A percentile compares a stretch with the other conserved stretches of the same genome.
Evolutionary conservation across 371 early-diverging fungal genomes (phyloP).

Genomic region (Rhizopus microsporus): DNA sequence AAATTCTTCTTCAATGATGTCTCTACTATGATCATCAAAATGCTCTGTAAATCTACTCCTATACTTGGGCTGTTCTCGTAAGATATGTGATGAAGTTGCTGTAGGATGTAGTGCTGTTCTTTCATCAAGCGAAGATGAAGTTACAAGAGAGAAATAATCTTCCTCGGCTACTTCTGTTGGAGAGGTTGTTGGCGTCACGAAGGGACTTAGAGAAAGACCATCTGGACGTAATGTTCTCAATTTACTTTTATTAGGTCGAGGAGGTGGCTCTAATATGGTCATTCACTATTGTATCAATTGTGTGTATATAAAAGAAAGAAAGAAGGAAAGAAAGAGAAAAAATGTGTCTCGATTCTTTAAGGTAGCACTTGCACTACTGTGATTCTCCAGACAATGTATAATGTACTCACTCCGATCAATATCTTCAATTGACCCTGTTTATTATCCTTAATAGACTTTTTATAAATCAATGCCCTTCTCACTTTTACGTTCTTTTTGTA

Average conservation of each 20-base stretch:
- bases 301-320: not conserved
- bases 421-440: too few relatives aligned
- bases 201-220: not conserved
- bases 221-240: constrained; percentile 22
- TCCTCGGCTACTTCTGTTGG: not conserved
- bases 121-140: not conserved
- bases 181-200: not conserved
- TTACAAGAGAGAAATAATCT: not conserved
- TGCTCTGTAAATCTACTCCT: constrained; percentile 37
- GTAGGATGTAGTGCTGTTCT: not conserved
- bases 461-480: too few relatives aligned
- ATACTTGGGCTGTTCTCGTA: constrained; percentile 10
- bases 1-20: constrained; percentile 5
- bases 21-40: constrained; percentile 25
- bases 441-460: too few relatives aligned
- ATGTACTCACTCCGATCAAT: too few relatives aligned
- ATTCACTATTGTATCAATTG: not conserved
- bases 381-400: too few relatives aligned
- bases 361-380: too few relatives aligned
- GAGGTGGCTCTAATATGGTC: constrained; percentile 10
- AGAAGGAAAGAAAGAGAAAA: too few relatives aligned
- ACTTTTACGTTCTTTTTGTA: too few relatives aligned
- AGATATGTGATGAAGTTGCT: not conserved
- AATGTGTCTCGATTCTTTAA: too few relatives aligned
- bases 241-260: constrained; percentile 36